Base-by-base conservation (phyloP, 2,329 filamentous ascomycete species). In the Aspergillus japonicus region DNA sequence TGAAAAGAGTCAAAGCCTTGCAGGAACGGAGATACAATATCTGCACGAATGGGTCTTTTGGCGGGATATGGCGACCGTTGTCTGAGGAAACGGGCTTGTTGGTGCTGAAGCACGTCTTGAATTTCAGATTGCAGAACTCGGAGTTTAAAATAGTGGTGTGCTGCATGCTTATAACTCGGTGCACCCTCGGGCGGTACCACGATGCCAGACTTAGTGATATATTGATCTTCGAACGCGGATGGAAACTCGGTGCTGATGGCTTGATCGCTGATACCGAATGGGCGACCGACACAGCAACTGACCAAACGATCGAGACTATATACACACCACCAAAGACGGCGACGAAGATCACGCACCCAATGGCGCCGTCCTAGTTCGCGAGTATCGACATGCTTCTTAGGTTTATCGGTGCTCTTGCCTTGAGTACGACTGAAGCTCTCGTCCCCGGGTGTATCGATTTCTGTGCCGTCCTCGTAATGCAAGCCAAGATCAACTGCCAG, bases 161-260 rank as follows among this genome's bases (percentile, higher is more conserved):
- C 88, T 5, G 96, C 92, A 64, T 90, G 85, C 77, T 98, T 98
- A 77, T 96, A 98, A 57, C 89, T 95, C 4, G 92, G 87, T 58
- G 85, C 83, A 14, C 81, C 79, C n/a, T 85, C 83, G 0, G 80
- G 74, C 2, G 87, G 84, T 11, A 85, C 82, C 33, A 86, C 69
- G 67, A 97, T 89, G 10, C 94, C 93, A 19, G 83, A 82, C 8
- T 88, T 86, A 0, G 92, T 96, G 69, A 98, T 96, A 71, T 89
- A 93, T 62, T 87, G 85, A 75, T 98, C 94, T 69, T 97, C 93
- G 44, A 96, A 81, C 56, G 93, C 77, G 3, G 92, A 96, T 1
- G 94, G 94, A 65, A 97, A 96, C 70, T 96, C 92, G 0, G 94
- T 97, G 14, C 94, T 98, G 69, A 98, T 91, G 64, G 96, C 91